A percentile compares a stretch with the other conserved stretches of the same genome.
phyloP scores from a whole-genome alignment of 257 asterid species.

The Ballota nigra region DNA sequence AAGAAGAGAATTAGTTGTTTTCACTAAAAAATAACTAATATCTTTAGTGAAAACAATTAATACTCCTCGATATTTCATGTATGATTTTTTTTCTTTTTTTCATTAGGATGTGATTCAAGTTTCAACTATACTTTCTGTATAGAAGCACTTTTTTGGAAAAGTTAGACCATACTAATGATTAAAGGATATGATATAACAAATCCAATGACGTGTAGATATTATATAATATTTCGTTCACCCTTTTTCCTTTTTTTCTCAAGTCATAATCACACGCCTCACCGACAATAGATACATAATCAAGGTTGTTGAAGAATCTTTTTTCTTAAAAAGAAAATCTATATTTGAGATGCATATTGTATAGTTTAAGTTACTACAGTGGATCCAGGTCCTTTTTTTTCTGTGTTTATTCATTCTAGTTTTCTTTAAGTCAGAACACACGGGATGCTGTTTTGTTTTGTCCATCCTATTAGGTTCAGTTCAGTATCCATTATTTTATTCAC shows the following conservation, averaged over 20 bases:
- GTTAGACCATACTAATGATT: slow-evolving; percentile 17
- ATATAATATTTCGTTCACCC: neutral
- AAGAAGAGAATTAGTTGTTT: too few species aligned
- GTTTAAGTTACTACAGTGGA: too few species aligned
- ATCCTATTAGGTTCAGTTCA: neutral
- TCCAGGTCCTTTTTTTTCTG: too few species aligned
- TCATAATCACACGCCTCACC: slow-evolving; percentile 5
- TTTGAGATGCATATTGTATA: slow-evolving; percentile 2
- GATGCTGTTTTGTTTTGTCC: neutral
- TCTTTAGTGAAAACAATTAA: too few species aligned
- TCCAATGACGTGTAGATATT: neutral
- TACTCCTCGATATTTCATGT: too few species aligned
- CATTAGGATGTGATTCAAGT: too few species aligned
- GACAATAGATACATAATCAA: neutral
- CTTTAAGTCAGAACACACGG: neutral
- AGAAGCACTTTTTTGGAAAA: neutral
- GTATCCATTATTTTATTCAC: neutral
- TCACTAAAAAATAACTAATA: too few species aligned
- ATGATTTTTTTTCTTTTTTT: too few species aligned
- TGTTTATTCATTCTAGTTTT: neutral
- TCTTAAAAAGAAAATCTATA: neutral
- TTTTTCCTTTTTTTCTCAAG: slow-evolving; percentile 1
- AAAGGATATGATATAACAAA: neutral
- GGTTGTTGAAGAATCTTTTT: neutral
- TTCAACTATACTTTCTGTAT: neutral